Evolutionary conservation across 768 basidiomycete genomes (phyloP).

Genomic region (Sistotremastrum niveocremeum): DNA sequence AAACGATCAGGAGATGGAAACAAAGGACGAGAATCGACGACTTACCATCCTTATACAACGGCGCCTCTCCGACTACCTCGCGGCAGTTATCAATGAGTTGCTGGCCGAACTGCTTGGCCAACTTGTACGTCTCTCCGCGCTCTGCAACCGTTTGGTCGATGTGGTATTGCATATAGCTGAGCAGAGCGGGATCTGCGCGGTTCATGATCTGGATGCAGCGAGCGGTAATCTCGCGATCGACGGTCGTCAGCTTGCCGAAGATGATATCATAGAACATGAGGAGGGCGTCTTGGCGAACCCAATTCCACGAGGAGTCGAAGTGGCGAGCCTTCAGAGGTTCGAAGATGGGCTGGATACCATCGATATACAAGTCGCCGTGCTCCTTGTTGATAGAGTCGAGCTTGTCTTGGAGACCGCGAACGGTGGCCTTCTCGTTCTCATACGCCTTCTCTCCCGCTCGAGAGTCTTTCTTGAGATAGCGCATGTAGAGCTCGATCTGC

Average conservation of each 20-base stretch:
- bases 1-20: conserved; percentile 5
- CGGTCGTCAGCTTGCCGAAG: conserved; percentile 83
- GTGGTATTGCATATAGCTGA: conserved; percentile 92
- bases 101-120: conserved; percentile 97
- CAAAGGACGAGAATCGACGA: conserved; percentile 4
- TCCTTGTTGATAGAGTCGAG: conserved; percentile 83
- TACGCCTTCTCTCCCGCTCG: conserved; percentile 84
- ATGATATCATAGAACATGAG: conserved; percentile 99
- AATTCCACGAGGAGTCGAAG: conserved; percentile 99
- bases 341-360: conserved; percentile 91
- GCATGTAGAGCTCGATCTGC: conserved; percentile 93
- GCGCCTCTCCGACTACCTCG: conserved; percentile 71
- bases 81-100: conserved; percentile 89
- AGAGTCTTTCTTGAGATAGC: conserved; percentile 88
- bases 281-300: conserved; percentile 94
- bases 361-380: conserved; percentile 87
- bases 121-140: conserved; percentile 80
- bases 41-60: conserved; percentile 90
- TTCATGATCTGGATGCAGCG: conserved; percentile 97
- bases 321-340: conserved; percentile 92
- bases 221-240: conserved; percentile 93
- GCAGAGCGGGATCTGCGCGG: conserved; percentile 83
- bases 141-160: conserved; percentile 71
- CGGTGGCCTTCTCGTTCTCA: conserved; percentile 73
- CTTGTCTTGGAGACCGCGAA: conserved; percentile 60